Conservation (phyloP, 495 filamentous ascomycete genomes). For the Lasiosphaeria ovina region DNA sequence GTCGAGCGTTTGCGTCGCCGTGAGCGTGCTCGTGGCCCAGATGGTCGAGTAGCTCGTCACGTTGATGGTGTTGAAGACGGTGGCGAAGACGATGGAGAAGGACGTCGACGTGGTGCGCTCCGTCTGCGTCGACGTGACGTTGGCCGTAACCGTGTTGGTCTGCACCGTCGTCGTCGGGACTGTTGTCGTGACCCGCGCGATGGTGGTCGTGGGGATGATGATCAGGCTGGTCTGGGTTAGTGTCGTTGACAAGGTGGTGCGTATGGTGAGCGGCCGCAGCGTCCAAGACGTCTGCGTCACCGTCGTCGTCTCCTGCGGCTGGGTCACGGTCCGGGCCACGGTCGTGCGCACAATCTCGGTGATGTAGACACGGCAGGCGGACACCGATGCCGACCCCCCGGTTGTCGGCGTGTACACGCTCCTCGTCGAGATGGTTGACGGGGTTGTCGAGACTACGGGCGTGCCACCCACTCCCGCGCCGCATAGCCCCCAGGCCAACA, state of each 20-base stretch:
- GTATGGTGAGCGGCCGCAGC: conserved; percentile 14
- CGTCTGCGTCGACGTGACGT: conserved; percentile 14
- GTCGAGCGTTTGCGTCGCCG: conserved; percentile 11
- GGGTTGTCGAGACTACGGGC: neutral
- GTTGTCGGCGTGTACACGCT: neutral
- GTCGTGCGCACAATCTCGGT: conserved; percentile 15
- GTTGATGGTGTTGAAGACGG: conserved; percentile 21
- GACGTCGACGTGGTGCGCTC: conserved; percentile 15
- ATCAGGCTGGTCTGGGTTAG: conserved; percentile 8
- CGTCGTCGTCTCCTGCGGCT: conserved; percentile 1
- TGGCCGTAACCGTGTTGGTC: conserved; percentile 12
- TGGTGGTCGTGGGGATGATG: conserved; percentile 11
- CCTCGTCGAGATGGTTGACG: conserved; percentile 2
- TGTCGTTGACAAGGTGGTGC: conserved; percentile 11
- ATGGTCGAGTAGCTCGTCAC: conserved; percentile 17
- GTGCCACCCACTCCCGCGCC: conserved; percentile 6
- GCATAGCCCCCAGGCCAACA: conserved; percentile 31
- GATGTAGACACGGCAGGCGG: conserved; percentile 10
- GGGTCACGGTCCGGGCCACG: conserved; percentile 5
- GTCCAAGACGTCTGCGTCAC: conserved; percentile 13
- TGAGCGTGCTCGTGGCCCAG: conserved; percentile 14
- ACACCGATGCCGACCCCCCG: neutral
- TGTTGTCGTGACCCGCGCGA: conserved; percentile 2
- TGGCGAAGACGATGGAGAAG: conserved; percentile 20
- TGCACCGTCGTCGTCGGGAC: conserved; percentile 12